Evolutionary conservation across 805 yeast genomes (phyloP).

Genomic region (Lipomyces kockii): DNA sequence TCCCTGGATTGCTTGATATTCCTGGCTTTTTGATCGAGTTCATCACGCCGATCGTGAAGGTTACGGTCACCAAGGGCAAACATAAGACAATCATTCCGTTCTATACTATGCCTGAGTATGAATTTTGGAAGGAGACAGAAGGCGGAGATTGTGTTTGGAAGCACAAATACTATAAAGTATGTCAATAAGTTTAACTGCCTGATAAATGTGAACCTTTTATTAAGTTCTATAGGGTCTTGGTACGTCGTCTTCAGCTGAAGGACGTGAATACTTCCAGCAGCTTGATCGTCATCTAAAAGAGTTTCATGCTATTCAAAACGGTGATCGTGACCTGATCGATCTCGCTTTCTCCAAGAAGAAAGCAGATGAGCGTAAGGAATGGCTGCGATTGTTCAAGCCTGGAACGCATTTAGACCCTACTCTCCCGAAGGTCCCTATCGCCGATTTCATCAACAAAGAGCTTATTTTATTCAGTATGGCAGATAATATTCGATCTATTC

Average conservation of each 20-base stretch:
- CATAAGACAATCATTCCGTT: constrained; percentile 64
- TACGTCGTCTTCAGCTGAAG: constrained; percentile 83
- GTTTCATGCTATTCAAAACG: constrained; percentile 77
- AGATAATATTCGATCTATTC: constrained; percentile 93
- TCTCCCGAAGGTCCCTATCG: constrained; percentile 76
- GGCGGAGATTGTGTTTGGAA: constrained; percentile 79
- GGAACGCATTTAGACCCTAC: constrained; percentile 90
- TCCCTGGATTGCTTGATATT: constrained; percentile 87
- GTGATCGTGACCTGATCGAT: constrained; percentile 77
- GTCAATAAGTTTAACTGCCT: background rate
- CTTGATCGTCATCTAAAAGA: constrained; percentile 83
- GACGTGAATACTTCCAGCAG: constrained; percentile 83
- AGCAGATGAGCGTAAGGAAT: constrained; percentile 96
- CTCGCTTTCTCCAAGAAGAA: constrained; percentile 92
- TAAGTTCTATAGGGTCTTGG: constrained; percentile 71
- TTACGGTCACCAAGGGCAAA: constrained; percentile 64
- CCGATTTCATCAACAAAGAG: constrained; percentile 94
- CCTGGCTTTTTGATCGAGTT: constrained; percentile 94
- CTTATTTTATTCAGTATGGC: constrained; percentile 94
- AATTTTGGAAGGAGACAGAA: constrained; percentile 85
- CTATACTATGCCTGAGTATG: constrained; percentile 95
- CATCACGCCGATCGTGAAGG: constrained; percentile 95
- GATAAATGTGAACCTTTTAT: background rate
- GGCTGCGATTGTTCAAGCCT: constrained; percentile 89
- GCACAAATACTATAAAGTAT: constrained; percentile 82